Conservation (phyloP, 495 filamentous ascomycete genomes). For the Penicillium salamii region DNA sequence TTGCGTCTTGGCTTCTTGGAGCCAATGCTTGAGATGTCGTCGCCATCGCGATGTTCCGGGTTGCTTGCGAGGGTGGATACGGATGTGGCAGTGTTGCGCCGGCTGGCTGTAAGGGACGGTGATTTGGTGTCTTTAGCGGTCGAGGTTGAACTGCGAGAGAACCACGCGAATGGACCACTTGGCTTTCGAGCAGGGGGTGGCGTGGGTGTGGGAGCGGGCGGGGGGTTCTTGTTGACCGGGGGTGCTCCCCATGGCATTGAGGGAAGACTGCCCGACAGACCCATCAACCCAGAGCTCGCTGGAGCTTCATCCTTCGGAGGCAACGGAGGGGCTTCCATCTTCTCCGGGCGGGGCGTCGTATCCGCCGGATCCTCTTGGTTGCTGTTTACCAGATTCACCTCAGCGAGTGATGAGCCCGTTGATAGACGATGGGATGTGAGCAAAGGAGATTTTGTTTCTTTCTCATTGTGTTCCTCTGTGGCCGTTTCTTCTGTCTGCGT, state of each 20-base stretch:
- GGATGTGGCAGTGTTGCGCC: conserved; percentile 73
- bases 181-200: conserved; percentile 60
- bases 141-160: conserved; percentile 67
- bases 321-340: conserved; percentile 49
- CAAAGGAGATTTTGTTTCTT: conserved; percentile 50
- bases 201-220: conserved; percentile 42
- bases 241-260: conserved; percentile 51
- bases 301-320: conserved; percentile 48
- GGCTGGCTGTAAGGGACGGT: conserved; percentile 44
- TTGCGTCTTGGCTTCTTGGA: conserved; percentile 54
- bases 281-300: conserved; percentile 42
- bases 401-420: conserved; percentile 59
- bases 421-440: conserved; percentile 63
- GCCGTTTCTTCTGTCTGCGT: conserved; percentile 14
- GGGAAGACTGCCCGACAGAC: conserved; percentile 49
- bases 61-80: conserved; percentile 72
- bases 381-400: conserved; percentile 64
- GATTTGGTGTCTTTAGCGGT: conserved; percentile 55
- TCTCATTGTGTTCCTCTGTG: conserved; percentile 33
- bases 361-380: conserved; percentile 37
- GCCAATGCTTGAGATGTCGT: conserved; percentile 44
- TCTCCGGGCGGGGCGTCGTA: conserved; percentile 16
- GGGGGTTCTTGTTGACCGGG: conserved; percentile 37
- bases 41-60: conserved; percentile 65
- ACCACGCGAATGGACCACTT: conserved; percentile 79